Evolutionary conservation across 805 yeast species (phyloP), one percentile per base, ranked within the genome.

Genomic region (Komagataella kurtzmanii): DNA sequence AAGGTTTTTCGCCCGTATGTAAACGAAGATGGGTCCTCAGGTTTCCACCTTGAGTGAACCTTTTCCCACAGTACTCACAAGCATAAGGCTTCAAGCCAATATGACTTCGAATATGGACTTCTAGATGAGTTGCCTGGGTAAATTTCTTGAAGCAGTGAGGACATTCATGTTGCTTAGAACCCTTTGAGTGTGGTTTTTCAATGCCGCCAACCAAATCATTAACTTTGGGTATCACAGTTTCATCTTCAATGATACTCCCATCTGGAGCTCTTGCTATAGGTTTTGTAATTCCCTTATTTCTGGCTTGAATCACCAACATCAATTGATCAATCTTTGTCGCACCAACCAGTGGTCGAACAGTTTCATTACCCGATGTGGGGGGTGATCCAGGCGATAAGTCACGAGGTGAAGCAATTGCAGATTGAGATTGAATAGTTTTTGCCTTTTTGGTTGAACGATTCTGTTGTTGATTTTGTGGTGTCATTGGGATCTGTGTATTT

Each of bases 1-100:
- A 90, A 3, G 97, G 98, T 62, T 86, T 85, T 60, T 90, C 96
- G 24, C 97, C 97, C 0, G 97, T 88, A 60, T 88, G 97, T 40
- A 88, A 71, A 56, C 96, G 71, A 60, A 81, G 71, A 68, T 89
- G 97, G 0, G 97, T 89, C 52, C 95, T 68, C 57, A 89, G 69
- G 65, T 88, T 88, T 19, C 96, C 96, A 48, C 96, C 91, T 64
- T 88, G 97, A 0, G 96, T 87, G 58, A 88, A 88, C 51, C 84
- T 67, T 64, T 88, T 88, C 14, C 80, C 83, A 68, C 96, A 89
- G 59, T 71, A 83, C 18, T 76, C 74, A 64, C 97, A 89, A 58
- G 76, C 81, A 63, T 81, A 88, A 7, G 96, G 96, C 60, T 88
- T 84, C 56, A 78, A 77, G 0, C 96, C 96, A 59, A 88, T 83